Conservation (phyloP, 768 basidiomycete genomes). For the Boletus reticulatus region DNA sequence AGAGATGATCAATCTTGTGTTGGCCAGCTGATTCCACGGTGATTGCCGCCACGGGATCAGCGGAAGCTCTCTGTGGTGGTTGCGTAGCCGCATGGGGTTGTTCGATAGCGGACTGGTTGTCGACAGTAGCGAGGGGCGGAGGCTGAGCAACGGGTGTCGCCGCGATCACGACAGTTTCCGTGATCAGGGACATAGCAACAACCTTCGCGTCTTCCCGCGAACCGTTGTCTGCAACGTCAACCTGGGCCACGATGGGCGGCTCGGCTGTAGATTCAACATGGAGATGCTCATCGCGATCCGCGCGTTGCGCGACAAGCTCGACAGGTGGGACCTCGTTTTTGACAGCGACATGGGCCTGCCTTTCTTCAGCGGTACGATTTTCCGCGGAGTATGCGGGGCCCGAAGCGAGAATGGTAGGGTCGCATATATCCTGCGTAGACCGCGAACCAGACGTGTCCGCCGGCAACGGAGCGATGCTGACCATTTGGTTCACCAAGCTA, state of each 20-base stretch:
- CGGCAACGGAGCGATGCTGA: background rate
- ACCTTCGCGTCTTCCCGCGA: background rate
- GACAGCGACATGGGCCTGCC: background rate
- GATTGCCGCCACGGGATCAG: conserved; percentile 4
- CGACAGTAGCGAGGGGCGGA: background rate
- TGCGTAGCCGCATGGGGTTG: conserved; percentile 3
- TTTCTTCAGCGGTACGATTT: background rate
- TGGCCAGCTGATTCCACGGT: conserved; percentile 2
- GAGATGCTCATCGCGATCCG: background rate
- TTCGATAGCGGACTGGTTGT: background rate
- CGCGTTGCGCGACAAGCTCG: background rate
- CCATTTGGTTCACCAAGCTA: background rate
- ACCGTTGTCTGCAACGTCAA: background rate
- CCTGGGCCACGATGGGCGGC: background rate
- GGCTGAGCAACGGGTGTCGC: background rate
- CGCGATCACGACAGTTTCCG: conserved; percentile 1
- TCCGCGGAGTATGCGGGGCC: background rate
- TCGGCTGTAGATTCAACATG: background rate
- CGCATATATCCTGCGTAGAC: background rate
- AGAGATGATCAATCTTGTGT: conserved; percentile 4
- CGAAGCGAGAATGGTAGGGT: background rate
- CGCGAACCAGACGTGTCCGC: background rate
- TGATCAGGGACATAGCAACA: background rate
- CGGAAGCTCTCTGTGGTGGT: conserved; percentile 3
- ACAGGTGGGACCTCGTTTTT: background rate